Base-by-base conservation (phyloP, 2,329 filamentous ascomycete species). In the Penicillium sp. region DNA sequence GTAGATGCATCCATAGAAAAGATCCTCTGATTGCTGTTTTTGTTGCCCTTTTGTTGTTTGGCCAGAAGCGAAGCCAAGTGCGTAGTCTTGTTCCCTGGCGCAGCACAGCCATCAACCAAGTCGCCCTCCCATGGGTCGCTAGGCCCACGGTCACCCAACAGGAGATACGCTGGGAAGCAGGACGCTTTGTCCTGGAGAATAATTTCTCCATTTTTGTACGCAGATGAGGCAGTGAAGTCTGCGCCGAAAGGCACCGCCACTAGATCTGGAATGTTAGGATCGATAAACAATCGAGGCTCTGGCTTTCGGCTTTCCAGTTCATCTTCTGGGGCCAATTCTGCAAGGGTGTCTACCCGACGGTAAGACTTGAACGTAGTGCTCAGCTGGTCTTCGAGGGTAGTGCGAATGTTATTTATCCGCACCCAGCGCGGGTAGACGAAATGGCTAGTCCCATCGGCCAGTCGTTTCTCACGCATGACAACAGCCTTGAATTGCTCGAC, bases 151-250 rank as follows among this genome's bases (percentile, higher is more conserved):
- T 85, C 78, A 0, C 77, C 78, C 51, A 96, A 82, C 0, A 99
- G 79, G 3, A 99, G 80, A 70, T 94, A 94, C 0, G 93, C 94
- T 0, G 94, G 94, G 69, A 99, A 97, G 71, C 94, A 99, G 0
- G 93, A 97, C 0, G 94, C 93, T 75, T 97, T 97, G 70, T 97
- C 94, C 73, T 99, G 94, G 25, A 97, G 79, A 59, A 97, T 96
- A 53, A 97, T 85, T 47, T 86, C 83, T 1, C 93, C 93, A 1
- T 83, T 79, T 15, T 79, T 82, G 73, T 97, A 97, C 0, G 91
- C 89, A 15, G 83, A 76, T 8, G 86, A 88, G 61, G 87, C 89
- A 21, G 86, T 88, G 43, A 97, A 79, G 68, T 96, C 90, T 38
- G 83, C 81, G 1, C 83, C 82, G 0, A 89, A 85, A 2, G 90